Conservation (phyloP, 2,329 filamentous ascomycete species). For the Diaporthe eres region DNA sequence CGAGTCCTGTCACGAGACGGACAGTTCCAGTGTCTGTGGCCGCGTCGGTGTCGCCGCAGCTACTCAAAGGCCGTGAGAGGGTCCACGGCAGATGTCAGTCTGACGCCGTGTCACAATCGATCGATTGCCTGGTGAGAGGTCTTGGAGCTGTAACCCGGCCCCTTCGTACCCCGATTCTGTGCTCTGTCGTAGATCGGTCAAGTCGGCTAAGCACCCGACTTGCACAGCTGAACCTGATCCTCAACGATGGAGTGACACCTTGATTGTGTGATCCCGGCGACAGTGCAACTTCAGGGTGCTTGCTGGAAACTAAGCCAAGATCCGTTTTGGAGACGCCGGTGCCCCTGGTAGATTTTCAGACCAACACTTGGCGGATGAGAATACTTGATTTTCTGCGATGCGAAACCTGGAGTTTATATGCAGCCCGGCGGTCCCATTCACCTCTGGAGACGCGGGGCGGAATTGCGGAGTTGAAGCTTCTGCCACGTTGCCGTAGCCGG, state of each 20-base stretch:
- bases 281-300: constrained; percentile 16
- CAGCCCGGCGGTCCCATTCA: constrained; percentile 1
- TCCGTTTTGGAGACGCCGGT: not conserved
- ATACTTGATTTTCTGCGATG: not conserved
- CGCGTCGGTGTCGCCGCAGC: constrained; percentile 25
- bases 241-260: constrained; percentile 31
- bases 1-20: constrained; percentile 35
- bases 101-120: constrained; percentile 41
- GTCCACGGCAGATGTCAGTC: constrained; percentile 41
- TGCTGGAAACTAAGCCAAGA: constrained; percentile 11
- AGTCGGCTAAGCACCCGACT: constrained; percentile 36
- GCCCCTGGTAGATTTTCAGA: not conserved
- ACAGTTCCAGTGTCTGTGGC: constrained; percentile 33
- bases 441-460: constrained; percentile 24
- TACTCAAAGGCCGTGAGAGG: constrained; percentile 36
- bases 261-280: constrained; percentile 24
- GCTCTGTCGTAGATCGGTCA: constrained; percentile 31
- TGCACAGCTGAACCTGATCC: constrained; percentile 8
- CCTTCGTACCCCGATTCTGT: constrained; percentile 21
- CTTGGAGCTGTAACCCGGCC: constrained; percentile 20
- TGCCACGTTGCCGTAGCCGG: constrained; percentile 27
- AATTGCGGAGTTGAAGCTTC: constrained; percentile 28
- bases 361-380: constrained; percentile 13
- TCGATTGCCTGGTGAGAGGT: constrained; percentile 29
- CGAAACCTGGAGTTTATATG: constrained; percentile 24